Evolutionary conservation across 768 basidiomycete species (phyloP), one percentile per base, ranked within the genome.

Genomic region (Agaricus blazei): DNA sequence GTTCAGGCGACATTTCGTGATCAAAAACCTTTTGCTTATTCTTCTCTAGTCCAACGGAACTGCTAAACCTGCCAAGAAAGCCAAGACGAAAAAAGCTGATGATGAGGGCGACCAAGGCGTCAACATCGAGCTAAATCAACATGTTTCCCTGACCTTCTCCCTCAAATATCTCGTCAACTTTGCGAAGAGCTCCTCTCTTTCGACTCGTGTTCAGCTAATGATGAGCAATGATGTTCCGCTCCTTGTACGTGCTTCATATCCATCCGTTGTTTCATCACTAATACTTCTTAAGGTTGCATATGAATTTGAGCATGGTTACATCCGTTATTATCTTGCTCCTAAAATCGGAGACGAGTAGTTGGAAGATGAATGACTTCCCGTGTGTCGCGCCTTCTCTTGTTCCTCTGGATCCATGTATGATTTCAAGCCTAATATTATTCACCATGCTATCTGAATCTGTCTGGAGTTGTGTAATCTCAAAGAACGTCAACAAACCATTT

Each of bases 141-240:
- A 90, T 59, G 96, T 99, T 59, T 82, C 85, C 42, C 77, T 98
- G 48, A 98, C 94, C 1, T 98, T 98, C 77, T 93, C 91, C 31
- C 76, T 98, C 63, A 98, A 98, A 71, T 99, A 98, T 72, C 85
- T 98, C 28, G 87, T 90, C 69, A 98, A 97, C 74, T 98, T 99
- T 65, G 84, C 93, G 51, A 98, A 97, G 79, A 91, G 89, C 59
- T 75, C 88, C 1, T 77, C 85, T 29, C 73, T 99, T 38, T 80
- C 84, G 12, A 77, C 74, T 59, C 80, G 75, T 27, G 93, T 95
- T 36, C 81, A 85, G 65, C 79, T 97, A 24, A 88, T 88, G 81
- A 85, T 97, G 86, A 90, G 86, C 70, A 92, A 90, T 66, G 93
- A 96, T 34, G 93, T 96, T 0, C 93, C 93, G 2, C 74, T 96